Base-by-base conservation (phyloP, 148 eudicot genomes). In the Cornus florida region DNA sequence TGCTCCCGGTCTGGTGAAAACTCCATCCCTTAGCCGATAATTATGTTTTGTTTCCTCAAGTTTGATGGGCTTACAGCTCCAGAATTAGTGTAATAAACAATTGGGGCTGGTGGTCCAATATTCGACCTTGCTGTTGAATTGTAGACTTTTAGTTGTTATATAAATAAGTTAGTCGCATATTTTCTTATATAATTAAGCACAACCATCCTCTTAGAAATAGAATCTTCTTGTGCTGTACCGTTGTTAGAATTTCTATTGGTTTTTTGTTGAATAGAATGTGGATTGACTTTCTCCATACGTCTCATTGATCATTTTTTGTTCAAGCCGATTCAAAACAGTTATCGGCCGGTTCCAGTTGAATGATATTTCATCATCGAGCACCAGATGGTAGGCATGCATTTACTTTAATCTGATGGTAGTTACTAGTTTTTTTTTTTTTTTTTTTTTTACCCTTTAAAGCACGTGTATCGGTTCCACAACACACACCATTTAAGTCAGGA, bases 121-220 rank as follows among this genome's bases (percentile, higher is more conserved):
- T 41, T 76, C 20, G 38, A 66, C 71, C 41, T 46, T 76, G 70
- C 78, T 46, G 33, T 46, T 67, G 79, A 24, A 67, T 24, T 76
- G 19, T 76, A 31, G 69, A 76, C 71, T 76, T 67, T 32, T 67
- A 35, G 20, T 2, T 76, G 79, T 76, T 53, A 67, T 19, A 67
- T 76, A 76, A 66, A 76, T 67, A 75, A 76, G 33, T 76, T 43
- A 76, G 79, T 69, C 67, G 72, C 19, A 0, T 76, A 17, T 75
- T 62, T 22, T 11, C 24, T 64, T 75, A 32, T 41, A 43, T 23
- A 75, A 14, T 75, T 39, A 39, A 65, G 78, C 11, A 41, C 33
- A 64, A 75, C 69, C n/a, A 22, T 75, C 66, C 28, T n/a, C 12
- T 43, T 75, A 33, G 78, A 14, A 65, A 65, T 9, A 39, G 78